Evolutionary conservation across 176 grass and related monocot species (phyloP), one percentile per base, ranked within the genome.

Genomic region (Paspalum notatum): DNA sequence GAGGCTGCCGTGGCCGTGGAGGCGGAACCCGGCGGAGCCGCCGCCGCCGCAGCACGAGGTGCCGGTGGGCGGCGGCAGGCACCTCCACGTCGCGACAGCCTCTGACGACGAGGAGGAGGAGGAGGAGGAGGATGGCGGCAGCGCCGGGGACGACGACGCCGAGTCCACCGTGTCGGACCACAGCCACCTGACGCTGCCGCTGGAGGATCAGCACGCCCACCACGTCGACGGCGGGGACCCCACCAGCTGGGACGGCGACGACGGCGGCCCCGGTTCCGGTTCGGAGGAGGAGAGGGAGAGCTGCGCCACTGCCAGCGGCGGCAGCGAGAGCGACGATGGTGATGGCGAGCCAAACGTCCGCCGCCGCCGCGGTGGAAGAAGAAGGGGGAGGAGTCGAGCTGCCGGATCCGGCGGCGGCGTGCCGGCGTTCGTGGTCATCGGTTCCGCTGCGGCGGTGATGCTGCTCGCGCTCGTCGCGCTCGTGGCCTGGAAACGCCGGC

Each of bases 381-480:
- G 78, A 2, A 38, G 53, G 64, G 0, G 10, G 13, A 0, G 43
- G 49, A 0, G 13, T 6, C 0, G 41, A 8, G 7, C 24, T 37
- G 8, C 47, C 2, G n/a, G n/a, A n/a, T n/a, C n/a, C n/a, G 13
- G 2, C 2, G 22, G 50, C 17, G n/a, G 62, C 53, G 8, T 55
- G 3, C 63, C 80, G 20, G 55, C 54, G 56, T 1, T 44, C 17
- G 4, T 56, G 5, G 25, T 76, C 15, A 39, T 83, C 46, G 75
- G 55, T 14, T 43, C 75, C 16, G 80, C 76, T 16, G 80, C 70
- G 4, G 61, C 80, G 3, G 52, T 57, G 26, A 47, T 87, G 51
- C 56, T 91, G 56, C 71, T 85, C 82, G 76, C 71, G 12, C 42
- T 91, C 40, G 75, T 72, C 6, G 89, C 76, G 55, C 63, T 84